Evolutionary conservation across 768 basidiomycete species (phyloP).

Genomic region (Naganishia antarctica): DNA sequence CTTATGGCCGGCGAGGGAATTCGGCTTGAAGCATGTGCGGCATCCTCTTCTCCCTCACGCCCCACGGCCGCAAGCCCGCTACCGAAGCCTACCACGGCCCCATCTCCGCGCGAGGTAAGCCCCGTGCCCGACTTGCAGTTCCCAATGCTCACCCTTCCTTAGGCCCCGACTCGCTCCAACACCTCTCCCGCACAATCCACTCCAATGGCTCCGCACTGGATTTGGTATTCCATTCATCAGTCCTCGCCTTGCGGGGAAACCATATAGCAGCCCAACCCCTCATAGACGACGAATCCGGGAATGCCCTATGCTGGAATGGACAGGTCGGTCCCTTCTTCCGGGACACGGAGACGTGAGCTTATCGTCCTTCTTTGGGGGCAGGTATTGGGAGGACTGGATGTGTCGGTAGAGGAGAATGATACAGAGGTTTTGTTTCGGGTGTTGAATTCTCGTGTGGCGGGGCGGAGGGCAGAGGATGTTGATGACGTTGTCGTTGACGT

Average conservation of each 20-base stretch:
- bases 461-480: background rate
- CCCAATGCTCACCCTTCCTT: background rate
- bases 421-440: constrained; percentile 23
- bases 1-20: too few relatives aligned
- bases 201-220: background rate
- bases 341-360: background rate
- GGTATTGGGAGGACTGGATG: constrained; percentile 41
- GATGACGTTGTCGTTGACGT: constrained; percentile 31
- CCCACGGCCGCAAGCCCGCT: too few relatives aligned
- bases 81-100: background rate
- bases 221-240: constrained; percentile 36
- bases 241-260: constrained; percentile 42
- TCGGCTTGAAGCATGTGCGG: too few relatives aligned
- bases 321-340: constrained; percentile 25
- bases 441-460: background rate
- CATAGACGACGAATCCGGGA: constrained; percentile 27
- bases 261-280: constrained; percentile 40
- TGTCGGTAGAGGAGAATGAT: constrained; percentile 39
- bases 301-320: constrained; percentile 46
- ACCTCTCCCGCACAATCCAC: background rate
- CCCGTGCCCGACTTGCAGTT: background rate
- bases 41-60: constrained; percentile 15
- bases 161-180: constrained; percentile 6
- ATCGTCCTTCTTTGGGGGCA: background rate
- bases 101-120: constrained; percentile 15